phyloP scores from a whole-genome alignment of 345 rosid genomes.

The Euclidium syriacum region DNA sequence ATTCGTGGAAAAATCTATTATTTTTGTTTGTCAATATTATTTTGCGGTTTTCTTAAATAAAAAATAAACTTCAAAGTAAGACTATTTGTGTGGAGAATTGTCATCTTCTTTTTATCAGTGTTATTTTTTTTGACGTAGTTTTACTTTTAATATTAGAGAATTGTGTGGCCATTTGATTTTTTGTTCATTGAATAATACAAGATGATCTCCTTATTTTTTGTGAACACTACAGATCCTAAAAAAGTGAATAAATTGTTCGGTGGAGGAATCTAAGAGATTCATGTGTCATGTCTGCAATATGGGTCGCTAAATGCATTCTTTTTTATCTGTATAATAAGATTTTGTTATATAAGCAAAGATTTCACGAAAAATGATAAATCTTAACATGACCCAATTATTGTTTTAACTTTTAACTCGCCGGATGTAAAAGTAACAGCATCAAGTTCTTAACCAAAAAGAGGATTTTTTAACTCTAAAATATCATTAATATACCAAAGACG shows the following conservation, averaged over 20 bases:
- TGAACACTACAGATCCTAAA: neutral
- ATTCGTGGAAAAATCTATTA: too few relatives aligned
- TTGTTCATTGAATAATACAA: neutral
- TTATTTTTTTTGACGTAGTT: too few relatives aligned
- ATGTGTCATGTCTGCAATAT: slow-evolving; percentile 18
- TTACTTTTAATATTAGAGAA: neutral
- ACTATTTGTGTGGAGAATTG: too few relatives aligned
- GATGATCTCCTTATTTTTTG: neutral
- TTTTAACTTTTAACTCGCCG: neutral
- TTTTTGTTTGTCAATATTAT: too few relatives aligned
- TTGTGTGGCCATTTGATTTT: neutral
- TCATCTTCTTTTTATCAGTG: too few relatives aligned
- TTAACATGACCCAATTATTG: neutral
- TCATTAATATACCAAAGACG: neutral
- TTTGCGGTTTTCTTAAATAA: too few relatives aligned
- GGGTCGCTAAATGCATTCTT: neutral
- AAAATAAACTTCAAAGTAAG: too few relatives aligned
- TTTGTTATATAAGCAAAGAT: neutral
- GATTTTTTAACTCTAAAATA: neutral
- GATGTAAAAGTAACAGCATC: neutral
- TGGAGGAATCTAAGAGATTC: slow-evolving; percentile 25
- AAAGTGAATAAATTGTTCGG: slow-evolving; percentile 1
- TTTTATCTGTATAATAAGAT: neutral
- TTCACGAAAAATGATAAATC: neutral
- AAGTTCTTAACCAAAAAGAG: too few relatives aligned